Base-by-base conservation (phyloP, 805 yeast genomes). In the Lipomyces oligophaga region DNA sequence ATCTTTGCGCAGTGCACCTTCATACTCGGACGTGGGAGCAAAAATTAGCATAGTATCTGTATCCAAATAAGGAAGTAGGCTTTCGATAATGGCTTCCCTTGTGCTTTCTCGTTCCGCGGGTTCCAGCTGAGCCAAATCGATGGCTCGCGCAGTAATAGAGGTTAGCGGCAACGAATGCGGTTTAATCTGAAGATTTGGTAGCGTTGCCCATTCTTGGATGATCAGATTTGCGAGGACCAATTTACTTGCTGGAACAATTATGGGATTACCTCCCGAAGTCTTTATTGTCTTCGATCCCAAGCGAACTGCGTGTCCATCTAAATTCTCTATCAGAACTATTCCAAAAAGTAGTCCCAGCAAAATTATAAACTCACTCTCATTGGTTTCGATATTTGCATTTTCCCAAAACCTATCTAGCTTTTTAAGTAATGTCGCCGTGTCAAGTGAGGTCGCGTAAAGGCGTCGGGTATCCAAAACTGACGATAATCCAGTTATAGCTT, bases 1-100 rank as follows among this genome's bases (percentile, higher is more conserved):
- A n/a, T 78, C 86, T 31, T 69, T 64, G 61, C 98, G 76, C 52
- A 93, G 72, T 34, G 70, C 72, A 7, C 97, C 97, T 56, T 85
- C 89, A 62, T 84, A 87, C 63, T 90, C 97, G 34, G 70, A 73
- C 8, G 58, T 55, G 10, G 96, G 95, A 1, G 96, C 81, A 60
- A 89, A 83, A 6, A 90, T 87, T 43, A 93, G 72, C 53, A 95
- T 70, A 1, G 97, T 88, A 65, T 93, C 99, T 0, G 98, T 93
- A 64, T 93, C 98, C 48, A 94, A 71, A 62, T 89, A 93, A 45
- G 89, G 79, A 60, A 90, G 68, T 52, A 93, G 67, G 53, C 76
- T 76, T 34, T 73, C 65, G 51, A 78, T 75, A 18, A 86, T 76
- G 34, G 75, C 77, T 81, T 73, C 62, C 21, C 26, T 18, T 40